Base-by-base conservation (phyloP, 768 basidiomycete genomes). In the Xanthoconium stramineum region DNA sequence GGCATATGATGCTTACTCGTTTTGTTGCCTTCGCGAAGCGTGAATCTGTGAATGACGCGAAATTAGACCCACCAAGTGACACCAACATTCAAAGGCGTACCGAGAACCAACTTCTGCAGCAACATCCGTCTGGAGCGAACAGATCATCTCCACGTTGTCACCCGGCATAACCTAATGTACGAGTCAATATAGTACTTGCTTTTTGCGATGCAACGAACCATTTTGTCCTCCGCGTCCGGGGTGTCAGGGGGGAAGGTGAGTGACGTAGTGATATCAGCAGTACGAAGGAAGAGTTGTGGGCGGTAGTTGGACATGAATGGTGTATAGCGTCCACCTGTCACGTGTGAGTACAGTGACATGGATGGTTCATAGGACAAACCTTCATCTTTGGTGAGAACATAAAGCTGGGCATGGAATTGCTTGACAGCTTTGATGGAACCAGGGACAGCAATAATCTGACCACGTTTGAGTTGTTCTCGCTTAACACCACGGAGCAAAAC, bases 401-500 rank as follows among this genome's bases (percentile, higher is more conserved):
- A 98, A 65, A 98, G 82, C 67, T 94, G 91, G 49, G 96, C 94
- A 72, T 86, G 82, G 81, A 98, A 96, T 75, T 91, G 91, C 79
- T 89, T 94, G 64, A 89, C 87, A n/a, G 91, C 80, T 75, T 94
- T 96, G 76, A 98, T 91, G 9, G 91, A 83, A 35, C 93, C 93
- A 28, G 95, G 94, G 33, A 84, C 81, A 63, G 87, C 83, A 68
- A 99, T 83, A 54, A 98, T 89, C 71, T 95, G 93, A 44, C 97
- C 97, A 61, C 97, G 90, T 61, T 84, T 82, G 67, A 99, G 78
- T 74, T 98, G 94, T 69, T 98, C 97, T 60, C 96, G 89, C 78
- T 98, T 98, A 73, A 98, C 79, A 69, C 97, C 95, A 73, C 97
- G 93, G 45, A 99, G 86, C 37, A 99, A 81, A 53, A 89, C 91